Evolutionary conservation across 371 early-diverging fungal genomes (phyloP), one percentile per base, ranked within the genome.

Genomic region (Mortierella sp.): DNA sequence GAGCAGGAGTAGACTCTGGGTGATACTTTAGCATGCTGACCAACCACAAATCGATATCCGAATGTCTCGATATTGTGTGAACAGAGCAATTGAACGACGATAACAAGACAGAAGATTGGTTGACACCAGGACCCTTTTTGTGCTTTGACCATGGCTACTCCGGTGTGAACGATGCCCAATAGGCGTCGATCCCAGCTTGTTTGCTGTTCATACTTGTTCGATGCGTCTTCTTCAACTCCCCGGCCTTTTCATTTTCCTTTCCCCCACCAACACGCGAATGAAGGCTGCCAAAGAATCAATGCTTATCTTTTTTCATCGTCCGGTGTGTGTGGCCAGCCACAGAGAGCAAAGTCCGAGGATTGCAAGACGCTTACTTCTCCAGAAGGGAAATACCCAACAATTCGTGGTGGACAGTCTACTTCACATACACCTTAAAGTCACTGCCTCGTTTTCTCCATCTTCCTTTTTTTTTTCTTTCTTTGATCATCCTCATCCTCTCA

Each of bases 271-370:
- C 29, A 29, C 14, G 11, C 29, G 3, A 26, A 4, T 53, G 53
- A 14, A 24, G 26, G 26, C 26, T 55, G 55, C n/a, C n/a, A n/a
- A n/a, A n/a, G n/a, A n/a, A n/a, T n/a, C n/a, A 13, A 55, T 31
- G 26, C 16, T 55, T 55, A 55, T 55, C 48, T 48, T 44, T 19
- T 58, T 61, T 61, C 37, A 61, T 37, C 39, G 34, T 8, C 34
- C 61, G 31, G 55, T 6, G 58, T 2, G 19, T 55, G 61, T 31
- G 61, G 34, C 61, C 61, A 61, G 61, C 61, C 34, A 61, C 34
- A 61, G 61, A 61, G 61, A 61, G 61, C 61, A 34, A 16, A 39
- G 37, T 61, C 61, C 61, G 61, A 61, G 37, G 61, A 61, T n/a
- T 61, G 34, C 31, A 31, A 55, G 34, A 55, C 58, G 16, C 19